A percentile compares a stretch with the other conserved stretches of the same genome.
Conservation (phyloP, 1,284 basidiomycete genomes). For the Pseudozyma thailandica region DNA sequence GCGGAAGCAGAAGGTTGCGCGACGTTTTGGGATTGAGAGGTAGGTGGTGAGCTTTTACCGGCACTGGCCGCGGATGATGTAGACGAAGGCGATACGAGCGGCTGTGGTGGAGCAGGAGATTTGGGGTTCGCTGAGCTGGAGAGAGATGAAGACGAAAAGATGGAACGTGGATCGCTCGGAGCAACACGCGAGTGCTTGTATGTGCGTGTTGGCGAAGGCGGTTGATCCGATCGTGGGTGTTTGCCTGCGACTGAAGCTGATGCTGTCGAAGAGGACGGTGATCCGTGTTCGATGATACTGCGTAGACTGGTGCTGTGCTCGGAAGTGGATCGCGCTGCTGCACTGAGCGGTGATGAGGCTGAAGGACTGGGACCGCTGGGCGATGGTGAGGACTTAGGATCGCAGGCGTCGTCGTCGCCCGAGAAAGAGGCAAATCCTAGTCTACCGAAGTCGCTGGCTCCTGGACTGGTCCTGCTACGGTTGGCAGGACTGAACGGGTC, state of each 20-base stretch:
- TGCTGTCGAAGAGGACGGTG: conserved; percentile 19
- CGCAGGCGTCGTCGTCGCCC: conserved; percentile 39
- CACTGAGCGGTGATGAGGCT: conserved; percentile 32
- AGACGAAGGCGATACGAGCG: conserved; percentile 1
- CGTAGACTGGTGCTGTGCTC: conserved; percentile 29
- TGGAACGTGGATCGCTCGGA: conserved; percentile 8
- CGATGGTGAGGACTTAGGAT: conserved; percentile 46
- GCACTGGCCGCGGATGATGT: conserved; percentile 5
- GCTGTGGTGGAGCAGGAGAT: neutral
- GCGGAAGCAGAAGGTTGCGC: conserved; percentile 21
- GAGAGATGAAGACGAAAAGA: neutral
- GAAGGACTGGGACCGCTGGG: conserved; percentile 26
- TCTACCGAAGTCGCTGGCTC: conserved; percentile 11
- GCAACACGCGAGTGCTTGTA: conserved; percentile 34
- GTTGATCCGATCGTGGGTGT: conserved; percentile 35
- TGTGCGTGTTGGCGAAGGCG: conserved; percentile 34
- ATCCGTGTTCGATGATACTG: conserved; percentile 30
- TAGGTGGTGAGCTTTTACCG: conserved; percentile 14
- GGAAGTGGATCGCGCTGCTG: conserved; percentile 19
- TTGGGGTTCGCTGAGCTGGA: neutral
- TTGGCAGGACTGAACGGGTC: conserved; percentile 42
- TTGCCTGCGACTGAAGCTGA: conserved; percentile 23
- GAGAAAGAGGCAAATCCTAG: conserved; percentile 17
- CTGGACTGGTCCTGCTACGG: conserved; percentile 27
- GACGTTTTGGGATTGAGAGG: conserved; percentile 11